These are phyloP conservation scores for Epichloe bromicola DNA, from an alignment of 2,329 filamentous ascomycete genomes.

Conservation along the genomic window DNA sequence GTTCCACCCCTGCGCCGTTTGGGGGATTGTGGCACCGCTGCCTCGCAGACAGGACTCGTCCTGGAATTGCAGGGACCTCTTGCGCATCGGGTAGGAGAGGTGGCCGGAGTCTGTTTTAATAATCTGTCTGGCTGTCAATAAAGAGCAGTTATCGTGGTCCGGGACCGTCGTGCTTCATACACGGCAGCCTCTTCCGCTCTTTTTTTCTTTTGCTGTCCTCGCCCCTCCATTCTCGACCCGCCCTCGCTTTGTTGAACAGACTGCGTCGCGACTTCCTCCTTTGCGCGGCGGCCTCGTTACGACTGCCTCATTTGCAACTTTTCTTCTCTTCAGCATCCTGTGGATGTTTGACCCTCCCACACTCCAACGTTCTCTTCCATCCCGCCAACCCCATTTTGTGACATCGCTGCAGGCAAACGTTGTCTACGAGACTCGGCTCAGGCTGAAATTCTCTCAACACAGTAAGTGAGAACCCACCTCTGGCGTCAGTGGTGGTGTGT, in stretches of 20 bases:
- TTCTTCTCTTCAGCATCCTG: conserved; percentile 3
- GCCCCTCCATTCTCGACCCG: background rate
- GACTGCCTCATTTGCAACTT: conserved; percentile 3
- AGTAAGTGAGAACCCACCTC: background rate
- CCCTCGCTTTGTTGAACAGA: background rate
- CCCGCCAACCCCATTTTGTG: background rate
- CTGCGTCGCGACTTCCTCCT: conserved; percentile 7
- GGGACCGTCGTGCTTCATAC: background rate
- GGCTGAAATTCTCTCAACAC: background rate
- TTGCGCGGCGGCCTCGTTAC: background rate
- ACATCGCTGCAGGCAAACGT: background rate
- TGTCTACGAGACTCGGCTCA: background rate
- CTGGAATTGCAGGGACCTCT: conserved; percentile 1
- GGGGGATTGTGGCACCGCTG: background rate
- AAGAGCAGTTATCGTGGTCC: background rate
- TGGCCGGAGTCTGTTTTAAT: background rate
- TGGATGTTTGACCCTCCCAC: background rate
- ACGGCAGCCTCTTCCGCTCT: background rate
- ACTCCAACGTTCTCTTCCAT: background rate
- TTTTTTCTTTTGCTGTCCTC: background rate
- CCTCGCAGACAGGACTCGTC: background rate
- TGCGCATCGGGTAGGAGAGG: background rate
- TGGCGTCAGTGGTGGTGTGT: background rate
- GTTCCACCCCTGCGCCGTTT: conserved; percentile 4
- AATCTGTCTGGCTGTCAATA: background rate